Conservation (phyloP, 1,284 basidiomycete genomes). For the Boletellus deceptivus region DNA sequence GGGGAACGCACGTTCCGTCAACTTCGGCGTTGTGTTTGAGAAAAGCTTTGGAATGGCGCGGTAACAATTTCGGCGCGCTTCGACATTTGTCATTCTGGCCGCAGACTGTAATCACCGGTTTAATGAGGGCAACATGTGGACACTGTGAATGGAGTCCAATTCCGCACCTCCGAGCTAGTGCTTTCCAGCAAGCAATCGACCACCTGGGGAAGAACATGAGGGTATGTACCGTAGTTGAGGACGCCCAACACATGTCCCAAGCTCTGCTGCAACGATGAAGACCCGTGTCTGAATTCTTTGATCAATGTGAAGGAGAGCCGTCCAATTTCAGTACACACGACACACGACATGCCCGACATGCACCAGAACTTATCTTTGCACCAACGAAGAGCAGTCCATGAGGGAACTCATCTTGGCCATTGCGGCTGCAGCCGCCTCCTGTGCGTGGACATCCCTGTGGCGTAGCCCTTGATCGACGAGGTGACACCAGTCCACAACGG, state of each 20-base stretch:
- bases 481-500: slow-evolving; percentile 60
- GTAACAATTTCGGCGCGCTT: slow-evolving; percentile 71
- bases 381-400: slow-evolving; percentile 57
- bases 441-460: slow-evolving; percentile 64
- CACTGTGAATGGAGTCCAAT: slow-evolving; percentile 18
- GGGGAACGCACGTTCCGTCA: slow-evolving; percentile 46
- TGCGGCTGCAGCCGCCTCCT: slow-evolving; percentile 69
- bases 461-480: slow-evolving; percentile 75
- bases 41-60: slow-evolving; percentile 63
- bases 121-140: slow-evolving; percentile 22
- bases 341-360: slow-evolving; percentile 8
- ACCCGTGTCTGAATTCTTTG: slow-evolving; percentile 56
- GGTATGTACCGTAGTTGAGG: slow-evolving; percentile 61
- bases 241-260: slow-evolving; percentile 75
- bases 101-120: slow-evolving; percentile 39
- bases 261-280: slow-evolving; percentile 69
- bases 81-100: slow-evolving; percentile 50
- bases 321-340: slow-evolving; percentile 21
- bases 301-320: slow-evolving; percentile 52
- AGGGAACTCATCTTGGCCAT: slow-evolving; percentile 66
- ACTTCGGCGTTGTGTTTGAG: slow-evolving; percentile 41
- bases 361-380: slow-evolving; percentile 62
- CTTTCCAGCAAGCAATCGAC: slow-evolving; percentile 60
- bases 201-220: slow-evolving; percentile 50
- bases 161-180: slow-evolving; percentile 53